Base-by-base conservation (phyloP, 306 rosid genomes). In the Cicer judaicum region DNA sequence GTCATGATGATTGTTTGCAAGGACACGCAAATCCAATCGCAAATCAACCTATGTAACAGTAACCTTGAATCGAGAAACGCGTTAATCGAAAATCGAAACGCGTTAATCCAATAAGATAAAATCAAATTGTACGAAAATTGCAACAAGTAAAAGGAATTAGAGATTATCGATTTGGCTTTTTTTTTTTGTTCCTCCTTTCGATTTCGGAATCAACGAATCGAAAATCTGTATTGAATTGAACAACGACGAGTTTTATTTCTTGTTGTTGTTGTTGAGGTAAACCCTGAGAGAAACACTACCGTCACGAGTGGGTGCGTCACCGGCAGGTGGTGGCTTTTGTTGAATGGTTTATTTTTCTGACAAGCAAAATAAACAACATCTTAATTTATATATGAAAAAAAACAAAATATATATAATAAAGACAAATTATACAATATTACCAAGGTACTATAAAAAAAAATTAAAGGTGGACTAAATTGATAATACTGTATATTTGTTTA, bases 1-100 rank as follows among this genome's bases (percentile, higher is more conserved):
- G 79, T 80, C 87, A 84, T 84, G 75, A 84, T 76, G 75, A 15
- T 66, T 50, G 72, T 41, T 62, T 62, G 73, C 36, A 80, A 80
- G 49, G 16, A 66, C 56, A 55, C 44, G 16, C 19, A 11, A 65
- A 59, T 42, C 61, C 46, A 66, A 66, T n/a, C 46, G 52, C 75
- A 54, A 67, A 60, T 74, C 72, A 74, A 1, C 39, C 47, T 64
- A 67, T 67, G 61, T 15, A 14, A 70, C 55, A 75, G 78, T 41
- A 42, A 41, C 53, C 77, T 65, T 7, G 55, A 24, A 34, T 56
- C 19, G n/a, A 12, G 61, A 80, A 67, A 34, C 75, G 71, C 49
- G 71, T 40, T 56, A 80, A 67, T 55, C 70, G 10, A 59, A 44
- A 16, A 40, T 4, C 41, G 10, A 56, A 55, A 47, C 64, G 49